Evolutionary conservation across 345 rosid genomes (phyloP).

Genomic region (Salix brachista): DNA sequence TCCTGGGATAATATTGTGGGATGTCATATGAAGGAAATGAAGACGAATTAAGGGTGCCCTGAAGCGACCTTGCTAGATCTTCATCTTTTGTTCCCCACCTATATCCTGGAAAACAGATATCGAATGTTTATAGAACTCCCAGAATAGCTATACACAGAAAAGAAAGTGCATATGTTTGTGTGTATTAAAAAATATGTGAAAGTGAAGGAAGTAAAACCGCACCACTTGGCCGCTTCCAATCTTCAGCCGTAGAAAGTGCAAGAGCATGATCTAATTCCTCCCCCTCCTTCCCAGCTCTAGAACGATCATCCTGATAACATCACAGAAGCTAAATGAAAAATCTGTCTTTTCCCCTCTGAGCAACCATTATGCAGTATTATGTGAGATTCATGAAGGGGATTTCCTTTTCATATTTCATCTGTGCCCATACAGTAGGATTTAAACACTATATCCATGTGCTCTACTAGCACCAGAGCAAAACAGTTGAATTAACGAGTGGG

Average conservation of each 20-base stretch:
- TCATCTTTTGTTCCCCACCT: constrained; percentile 43
- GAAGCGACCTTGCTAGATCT: constrained; percentile 44
- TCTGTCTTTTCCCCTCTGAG: background rate
- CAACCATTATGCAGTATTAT: background rate
- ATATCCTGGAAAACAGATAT: constrained; percentile 36
- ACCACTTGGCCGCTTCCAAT: constrained; percentile 57
- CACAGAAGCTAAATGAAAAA: background rate
- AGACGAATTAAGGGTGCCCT: constrained; percentile 40
- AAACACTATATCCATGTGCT: background rate
- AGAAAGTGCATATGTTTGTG: background rate
- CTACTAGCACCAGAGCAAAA: background rate
- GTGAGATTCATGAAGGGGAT: background rate
- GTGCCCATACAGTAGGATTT: too few relatives aligned
- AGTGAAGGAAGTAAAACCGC: background rate
- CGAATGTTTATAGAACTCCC: background rate
- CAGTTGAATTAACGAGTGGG: background rate
- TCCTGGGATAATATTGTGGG: constrained; percentile 39
- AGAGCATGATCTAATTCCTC: constrained; percentile 67
- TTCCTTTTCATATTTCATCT: background rate
- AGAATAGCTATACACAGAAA: background rate
- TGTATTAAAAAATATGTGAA: background rate
- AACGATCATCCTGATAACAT: constrained; percentile 51
- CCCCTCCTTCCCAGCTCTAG: constrained; percentile 52
- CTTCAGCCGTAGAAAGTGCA: constrained; percentile 61
- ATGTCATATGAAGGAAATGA: constrained; percentile 51